phyloP scores from a whole-genome alignment of 352 stramenopile genomes.

The Phytophthora sp. region DNA sequence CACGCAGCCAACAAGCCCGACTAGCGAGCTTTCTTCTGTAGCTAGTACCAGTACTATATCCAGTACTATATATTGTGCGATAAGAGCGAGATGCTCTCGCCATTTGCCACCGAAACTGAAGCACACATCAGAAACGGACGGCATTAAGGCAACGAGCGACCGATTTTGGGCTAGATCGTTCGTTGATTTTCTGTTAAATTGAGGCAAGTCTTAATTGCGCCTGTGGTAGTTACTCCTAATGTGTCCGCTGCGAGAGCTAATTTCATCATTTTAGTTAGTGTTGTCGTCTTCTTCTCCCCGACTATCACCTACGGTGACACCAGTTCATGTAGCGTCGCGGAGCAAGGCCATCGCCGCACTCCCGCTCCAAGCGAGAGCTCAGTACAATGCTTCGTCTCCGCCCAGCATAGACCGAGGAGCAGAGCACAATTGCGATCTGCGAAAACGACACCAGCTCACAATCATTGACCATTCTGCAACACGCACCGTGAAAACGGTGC shows the following conservation, averaged over 20 bases:
- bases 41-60: no score
- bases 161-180: no score
- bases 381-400: constrained; percentile 27
- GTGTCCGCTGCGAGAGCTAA: no score
- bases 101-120: constrained; percentile 29
- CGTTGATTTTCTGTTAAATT: no score
- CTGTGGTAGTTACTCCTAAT: no score
- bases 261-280: no score
- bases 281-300: no score
- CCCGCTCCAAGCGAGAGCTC: no score
- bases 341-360: neutral
- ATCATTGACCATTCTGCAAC: constrained; percentile 22
- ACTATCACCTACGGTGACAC: no score
- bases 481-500: constrained; percentile 2
- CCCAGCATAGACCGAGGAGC: constrained; percentile 16
- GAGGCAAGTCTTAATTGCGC: no score
- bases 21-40: neutral
- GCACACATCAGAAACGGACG: constrained; percentile 18
- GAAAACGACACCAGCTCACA: constrained; percentile 23
- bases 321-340: neutral
- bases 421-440: constrained; percentile 31
- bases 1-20: constrained; percentile 3
- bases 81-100: neutral
- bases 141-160: no score
- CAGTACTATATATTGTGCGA: constrained; percentile 6